These are phyloP conservation scores for Millerago galiae DNA, from an alignment of 805 yeast genomes.

Conservation along the genomic window DNA sequence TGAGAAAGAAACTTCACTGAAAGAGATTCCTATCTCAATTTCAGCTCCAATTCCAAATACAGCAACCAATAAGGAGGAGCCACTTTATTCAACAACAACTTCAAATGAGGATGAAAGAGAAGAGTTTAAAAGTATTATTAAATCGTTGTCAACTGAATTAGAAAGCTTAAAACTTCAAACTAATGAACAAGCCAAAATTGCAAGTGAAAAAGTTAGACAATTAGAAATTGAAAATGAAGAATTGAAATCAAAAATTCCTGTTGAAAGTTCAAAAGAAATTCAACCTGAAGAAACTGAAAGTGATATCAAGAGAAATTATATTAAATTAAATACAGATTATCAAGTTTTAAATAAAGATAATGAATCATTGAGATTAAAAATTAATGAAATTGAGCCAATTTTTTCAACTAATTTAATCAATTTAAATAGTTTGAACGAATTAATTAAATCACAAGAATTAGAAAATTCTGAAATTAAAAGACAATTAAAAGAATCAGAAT, in stretches of 20 bases:
- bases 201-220: conserved; percentile 44
- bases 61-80: too few species aligned
- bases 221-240: conserved; percentile 36
- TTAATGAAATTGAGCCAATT: conserved; percentile 43
- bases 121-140: conserved; percentile 25
- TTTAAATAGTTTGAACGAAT: conserved; percentile 43
- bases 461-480: conserved; percentile 35
- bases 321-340: conserved; percentile 38
- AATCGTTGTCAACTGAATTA: conserved; percentile 28
- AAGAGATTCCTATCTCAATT: neutral
- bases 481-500: conserved; percentile 38
- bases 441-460: conserved; percentile 48
- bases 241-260: conserved; percentile 16
- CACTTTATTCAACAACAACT: too few species aligned
- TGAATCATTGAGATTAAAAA: conserved; percentile 31
- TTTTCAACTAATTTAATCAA: conserved; percentile 48
- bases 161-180: conserved; percentile 35
- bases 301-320: conserved; percentile 35
- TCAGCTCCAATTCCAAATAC: neutral
- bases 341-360: conserved; percentile 43
- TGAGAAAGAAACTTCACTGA: neutral
- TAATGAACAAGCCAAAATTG: conserved; percentile 47
- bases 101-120: conserved; percentile 7
- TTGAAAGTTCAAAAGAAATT: conserved; percentile 12
- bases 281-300: conserved; percentile 20